Base-by-base conservation (phyloP, 257 asterid species). In the Cynanchum wilfordii region DNA sequence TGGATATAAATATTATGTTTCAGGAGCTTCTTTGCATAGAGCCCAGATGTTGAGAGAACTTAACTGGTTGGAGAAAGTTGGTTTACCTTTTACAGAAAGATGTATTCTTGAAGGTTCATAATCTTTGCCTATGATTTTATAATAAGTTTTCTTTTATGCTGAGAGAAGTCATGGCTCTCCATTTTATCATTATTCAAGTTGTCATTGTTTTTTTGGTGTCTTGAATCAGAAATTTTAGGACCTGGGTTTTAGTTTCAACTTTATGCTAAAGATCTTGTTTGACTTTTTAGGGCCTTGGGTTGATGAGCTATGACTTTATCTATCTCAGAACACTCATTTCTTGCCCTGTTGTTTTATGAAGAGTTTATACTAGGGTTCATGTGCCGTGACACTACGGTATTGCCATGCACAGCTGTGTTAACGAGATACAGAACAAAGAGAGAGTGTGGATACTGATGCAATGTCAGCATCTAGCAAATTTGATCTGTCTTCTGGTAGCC, bases 391-490 rank as follows among this genome's bases (percentile, higher is more conserved):
- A 65, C 68, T 76, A 77, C 86, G 67, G 74, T 81, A 81, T 78
- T 87, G 97, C 89, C 93, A 89, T 90, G 97, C 89, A 78, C 86
- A 58, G 76, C 88, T 77, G 89, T 89, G 92, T 86, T 84, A 80
- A 81, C 84, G 80, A 86, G 85, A 77, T 83, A 80, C 75, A 78
- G 77, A 81, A 84, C 87, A 86, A 84, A 70, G 87, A 82, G 76
- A 75, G 84, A 58, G 83, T 77, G 83, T 80, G 88, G 85, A 80
- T 82, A 77, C 84, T 85, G 89, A 85, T 86, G 89, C 93, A 66
- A 93, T 93, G 98, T 86, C 96, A 79, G 93, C 96, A 80, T 88
- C 95, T 80, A 86, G 90, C 84, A 93, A 90, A 84, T 89, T 83
- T 80, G 97, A 90, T 83, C 79, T 79, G 63, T 83, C 97, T 85